Percentiles rank a stretch among this genome's conserved stretches.
phyloP scores from a whole-genome alignment of 2,329 filamentous ascomycete species.

The Pseudocercospora crystallina region DNA sequence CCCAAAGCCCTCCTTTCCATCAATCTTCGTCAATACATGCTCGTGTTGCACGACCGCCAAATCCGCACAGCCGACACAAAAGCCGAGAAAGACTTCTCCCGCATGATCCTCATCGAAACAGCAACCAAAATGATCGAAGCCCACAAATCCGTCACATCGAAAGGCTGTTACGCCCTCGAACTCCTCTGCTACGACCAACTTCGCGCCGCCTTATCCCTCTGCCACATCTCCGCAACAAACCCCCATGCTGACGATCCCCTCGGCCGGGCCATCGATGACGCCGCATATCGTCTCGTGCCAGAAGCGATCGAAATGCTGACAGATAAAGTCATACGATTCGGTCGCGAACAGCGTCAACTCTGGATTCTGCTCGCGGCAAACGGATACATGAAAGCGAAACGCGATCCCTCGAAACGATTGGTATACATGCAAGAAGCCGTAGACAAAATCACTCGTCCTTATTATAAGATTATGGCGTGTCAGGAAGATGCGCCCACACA shows the following conservation, averaged over 20 bases:
- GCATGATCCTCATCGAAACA: slow-evolving; percentile 31
- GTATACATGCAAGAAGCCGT: slow-evolving; percentile 35
- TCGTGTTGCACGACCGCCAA: slow-evolving; percentile 33
- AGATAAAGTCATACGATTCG: slow-evolving; percentile 31
- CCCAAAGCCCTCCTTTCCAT: slow-evolving; percentile 28
- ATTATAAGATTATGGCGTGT: slow-evolving; percentile 35
- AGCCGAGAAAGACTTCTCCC: slow-evolving; percentile 31
- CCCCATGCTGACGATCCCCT: slow-evolving; percentile 26
- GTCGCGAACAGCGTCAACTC: slow-evolving; percentile 32
- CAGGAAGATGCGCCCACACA: slow-evolving; percentile 25
- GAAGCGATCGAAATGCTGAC: slow-evolving; percentile 31
- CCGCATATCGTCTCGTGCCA: slow-evolving; percentile 23
- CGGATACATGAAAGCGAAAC: slow-evolving; percentile 28
- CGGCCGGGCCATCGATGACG: slow-evolving; percentile 24
- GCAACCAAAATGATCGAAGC: slow-evolving; percentile 29
- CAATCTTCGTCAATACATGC: slow-evolving; percentile 34
- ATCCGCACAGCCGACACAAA: slow-evolving; percentile 27
- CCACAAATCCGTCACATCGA: slow-evolving; percentile 25
- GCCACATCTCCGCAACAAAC: slow-evolving; percentile 27
- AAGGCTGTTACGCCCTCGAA: slow-evolving; percentile 28
- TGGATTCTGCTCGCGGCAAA: slow-evolving; percentile 33
- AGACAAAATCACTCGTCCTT: slow-evolving; percentile 29
- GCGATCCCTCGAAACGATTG: slow-evolving; percentile 23
- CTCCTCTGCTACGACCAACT: slow-evolving; percentile 32
- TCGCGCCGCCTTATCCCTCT: slow-evolving; percentile 31